These are phyloP conservation scores for Trichoderma harzianum DNA, from an alignment of 2,329 filamentous ascomycete species.

Conservation along the genomic window DNA sequence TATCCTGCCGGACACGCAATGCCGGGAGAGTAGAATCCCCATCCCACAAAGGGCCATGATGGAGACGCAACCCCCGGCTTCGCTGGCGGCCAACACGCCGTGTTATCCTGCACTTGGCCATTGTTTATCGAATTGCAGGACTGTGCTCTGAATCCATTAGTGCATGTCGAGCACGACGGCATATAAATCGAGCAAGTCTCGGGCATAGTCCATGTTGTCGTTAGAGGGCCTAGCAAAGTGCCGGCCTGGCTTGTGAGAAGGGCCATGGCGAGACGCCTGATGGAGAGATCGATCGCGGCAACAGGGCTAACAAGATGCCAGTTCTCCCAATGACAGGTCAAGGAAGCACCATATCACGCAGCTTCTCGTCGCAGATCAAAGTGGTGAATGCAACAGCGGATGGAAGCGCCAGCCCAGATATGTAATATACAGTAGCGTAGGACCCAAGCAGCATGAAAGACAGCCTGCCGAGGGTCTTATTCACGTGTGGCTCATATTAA, in stretches of 20 bases:
- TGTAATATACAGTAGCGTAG: neutral
- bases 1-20: slow-evolving; percentile 33
- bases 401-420: neutral
- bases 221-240: slow-evolving; percentile 27
- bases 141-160: slow-evolving; percentile 27
- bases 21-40: slow-evolving; percentile 38
- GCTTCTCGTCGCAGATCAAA: neutral
- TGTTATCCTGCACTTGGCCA: slow-evolving; percentile 24
- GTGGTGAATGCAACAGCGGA: neutral
- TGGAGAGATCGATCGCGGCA: neutral
- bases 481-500: neutral
- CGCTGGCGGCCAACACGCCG: slow-evolving; percentile 31
- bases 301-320: neutral
- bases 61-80: slow-evolving; percentile 18
- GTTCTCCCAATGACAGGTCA: neutral
- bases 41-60: slow-evolving; percentile 25
- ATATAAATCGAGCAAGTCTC: slow-evolving; percentile 23
- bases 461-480: neutral
- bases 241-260: slow-evolving; percentile 19
- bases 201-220: slow-evolving; percentile 25
- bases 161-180: slow-evolving; percentile 24
- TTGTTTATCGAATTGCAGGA: slow-evolving; percentile 19
- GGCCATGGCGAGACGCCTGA: slow-evolving; percentile 19
- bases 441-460: neutral
- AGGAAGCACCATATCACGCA: neutral